Evolutionary conservation across 2,329 filamentous ascomycete genomes (phyloP).

Genomic region (Neodidymelliopsis sp.): DNA sequence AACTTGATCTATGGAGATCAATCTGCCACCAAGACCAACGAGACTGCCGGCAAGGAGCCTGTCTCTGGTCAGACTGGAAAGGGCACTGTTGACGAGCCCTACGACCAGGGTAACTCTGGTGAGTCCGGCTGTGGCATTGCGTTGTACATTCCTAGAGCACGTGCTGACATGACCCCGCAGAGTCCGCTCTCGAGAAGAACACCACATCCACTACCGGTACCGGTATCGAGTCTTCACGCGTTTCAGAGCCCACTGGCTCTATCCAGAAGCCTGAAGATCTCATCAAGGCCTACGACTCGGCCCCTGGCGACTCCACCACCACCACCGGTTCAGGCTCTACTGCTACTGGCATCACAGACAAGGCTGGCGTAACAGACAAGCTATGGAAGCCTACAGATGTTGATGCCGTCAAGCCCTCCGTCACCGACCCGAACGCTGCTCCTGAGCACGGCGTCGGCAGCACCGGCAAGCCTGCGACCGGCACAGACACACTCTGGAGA

Average conservation of each 20-base stretch:
- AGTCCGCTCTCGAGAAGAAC: conserved; percentile 25
- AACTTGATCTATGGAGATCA: conserved; percentile 50
- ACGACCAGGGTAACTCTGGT: conserved; percentile 78
- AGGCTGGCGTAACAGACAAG: conserved; percentile 34
- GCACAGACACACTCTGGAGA: conserved; percentile 18
- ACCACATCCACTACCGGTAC: conserved; percentile 15
- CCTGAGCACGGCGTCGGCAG: conserved; percentile 50
- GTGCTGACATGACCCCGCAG: conserved; percentile 21
- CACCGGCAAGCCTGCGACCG: neutral
- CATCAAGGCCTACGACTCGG: conserved; percentile 23
- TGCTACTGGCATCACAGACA: conserved; percentile 40
- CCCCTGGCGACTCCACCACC: conserved; percentile 23
- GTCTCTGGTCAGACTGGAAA: conserved; percentile 74
- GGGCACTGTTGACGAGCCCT: conserved; percentile 74
- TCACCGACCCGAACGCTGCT: conserved; percentile 62
- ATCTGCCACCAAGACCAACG: conserved; percentile 45
- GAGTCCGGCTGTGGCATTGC: conserved; percentile 23
- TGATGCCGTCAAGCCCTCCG: conserved; percentile 33
- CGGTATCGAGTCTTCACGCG: neutral
- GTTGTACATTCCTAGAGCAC: neutral
- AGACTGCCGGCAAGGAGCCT: conserved; percentile 66
- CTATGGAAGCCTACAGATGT: conserved; percentile 40
- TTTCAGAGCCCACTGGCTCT: conserved; percentile 10
- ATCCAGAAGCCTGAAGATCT: conserved; percentile 19
- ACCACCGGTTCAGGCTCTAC: conserved; percentile 34